phyloP scores from a whole-genome alignment of 139 green algal genomes.

The Dunaliella sp. region DNA sequence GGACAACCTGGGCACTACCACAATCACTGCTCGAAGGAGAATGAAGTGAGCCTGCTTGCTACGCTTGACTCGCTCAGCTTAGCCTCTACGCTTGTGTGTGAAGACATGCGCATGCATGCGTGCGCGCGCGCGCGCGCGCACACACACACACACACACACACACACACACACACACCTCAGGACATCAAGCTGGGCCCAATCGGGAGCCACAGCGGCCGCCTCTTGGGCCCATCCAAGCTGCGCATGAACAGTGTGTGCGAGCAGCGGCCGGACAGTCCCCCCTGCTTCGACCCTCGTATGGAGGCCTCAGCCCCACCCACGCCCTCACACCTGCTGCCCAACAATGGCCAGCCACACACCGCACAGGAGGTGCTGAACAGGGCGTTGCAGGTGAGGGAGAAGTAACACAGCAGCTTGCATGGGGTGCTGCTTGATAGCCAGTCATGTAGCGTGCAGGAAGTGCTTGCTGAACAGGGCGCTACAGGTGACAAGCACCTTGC shows the following conservation, averaged over 20 bases:
- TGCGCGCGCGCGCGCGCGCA: background rate
- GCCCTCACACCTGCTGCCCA: background rate
- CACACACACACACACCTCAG: background rate
- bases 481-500: too few species aligned
- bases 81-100: too few species aligned
- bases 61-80: too few species aligned
- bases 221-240: background rate
- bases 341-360: background rate
- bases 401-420: too few species aligned
- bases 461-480: too few species aligned
- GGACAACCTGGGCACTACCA: too few species aligned
- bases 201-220: background rate
- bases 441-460: too few species aligned
- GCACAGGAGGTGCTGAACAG: background rate
- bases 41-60: too few species aligned
- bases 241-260: background rate
- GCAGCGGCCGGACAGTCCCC: background rate
- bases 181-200: background rate
- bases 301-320: background rate
- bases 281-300: background rate
- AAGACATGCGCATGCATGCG: too few species aligned
- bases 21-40: too few species aligned
- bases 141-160: background rate
- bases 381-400: too few species aligned
- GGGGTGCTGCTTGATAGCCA: too few species aligned